A percentile compares a stretch with the other conserved stretches of the same genome.
Conservation (phyloP, 257 asterid genomes). For the Anisodus acutangulus region DNA sequence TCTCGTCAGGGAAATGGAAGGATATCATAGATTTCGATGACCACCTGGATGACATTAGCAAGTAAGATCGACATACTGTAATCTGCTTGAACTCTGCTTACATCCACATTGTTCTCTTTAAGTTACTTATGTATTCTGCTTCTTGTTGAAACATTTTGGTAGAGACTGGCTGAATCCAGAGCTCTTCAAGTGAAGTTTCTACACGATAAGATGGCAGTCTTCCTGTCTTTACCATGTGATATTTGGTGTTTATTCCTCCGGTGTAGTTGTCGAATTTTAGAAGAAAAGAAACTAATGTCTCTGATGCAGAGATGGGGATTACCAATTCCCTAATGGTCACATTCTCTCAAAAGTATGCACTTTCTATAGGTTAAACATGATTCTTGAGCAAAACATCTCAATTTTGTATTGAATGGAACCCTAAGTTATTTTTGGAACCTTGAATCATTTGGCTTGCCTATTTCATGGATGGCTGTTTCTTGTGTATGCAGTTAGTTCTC, state of each 20-base stretch:
- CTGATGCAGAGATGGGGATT: neutral
- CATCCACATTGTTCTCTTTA: neutral
- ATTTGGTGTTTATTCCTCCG: neutral
- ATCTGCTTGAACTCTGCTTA: neutral
- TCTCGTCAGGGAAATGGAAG: conserved; percentile 86
- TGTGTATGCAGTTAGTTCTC: neutral
- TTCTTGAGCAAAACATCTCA: neutral
- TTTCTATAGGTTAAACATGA: neutral
- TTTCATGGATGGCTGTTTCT: neutral
- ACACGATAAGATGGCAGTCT: neutral
- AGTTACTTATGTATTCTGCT: conserved; percentile 12
- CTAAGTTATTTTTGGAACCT: neutral
- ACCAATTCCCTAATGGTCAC: neutral
- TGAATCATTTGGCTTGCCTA: neutral
- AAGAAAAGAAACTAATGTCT: neutral
- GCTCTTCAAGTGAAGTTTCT: conserved; percentile 59
- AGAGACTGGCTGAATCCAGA: conserved; percentile 83
- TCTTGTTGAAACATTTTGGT: conserved; percentile 32
- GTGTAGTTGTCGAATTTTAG: neutral
- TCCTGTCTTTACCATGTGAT: neutral
- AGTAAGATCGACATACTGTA: conserved; percentile 52
- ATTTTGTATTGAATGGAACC: conserved; percentile 16
- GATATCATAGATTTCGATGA: conserved; percentile 82
- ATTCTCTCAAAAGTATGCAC: neutral
- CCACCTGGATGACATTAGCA: conserved; percentile 93